These are phyloP conservation scores for Penicillium thymicola DNA, from an alignment of 2,329 filamentous ascomycete genomes.

Conservation along the genomic window DNA sequence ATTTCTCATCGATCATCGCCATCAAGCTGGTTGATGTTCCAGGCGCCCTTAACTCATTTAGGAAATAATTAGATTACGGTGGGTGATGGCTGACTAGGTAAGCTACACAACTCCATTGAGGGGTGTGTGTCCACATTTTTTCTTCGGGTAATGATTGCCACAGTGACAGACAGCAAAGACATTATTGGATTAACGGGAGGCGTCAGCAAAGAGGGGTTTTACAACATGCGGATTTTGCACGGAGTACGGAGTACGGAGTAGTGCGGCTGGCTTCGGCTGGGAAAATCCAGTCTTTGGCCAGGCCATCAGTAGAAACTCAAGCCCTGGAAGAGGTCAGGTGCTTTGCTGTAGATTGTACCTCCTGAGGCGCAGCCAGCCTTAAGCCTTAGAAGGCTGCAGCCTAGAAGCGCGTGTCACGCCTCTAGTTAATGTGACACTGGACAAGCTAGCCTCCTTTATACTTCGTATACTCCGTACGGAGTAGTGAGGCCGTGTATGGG, in stretches of 20 bases:
- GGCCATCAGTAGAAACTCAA: background rate
- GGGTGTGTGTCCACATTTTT: constrained; percentile 6
- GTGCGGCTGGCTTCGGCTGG: background rate
- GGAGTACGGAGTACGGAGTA: background rate
- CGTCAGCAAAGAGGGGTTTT: background rate
- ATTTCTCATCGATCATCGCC: constrained; percentile 11
- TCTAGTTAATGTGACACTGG: background rate
- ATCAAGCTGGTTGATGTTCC: constrained; percentile 4
- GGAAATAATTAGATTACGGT: background rate
- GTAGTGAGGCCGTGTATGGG: background rate
- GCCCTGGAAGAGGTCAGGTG: background rate
- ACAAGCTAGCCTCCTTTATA: background rate
- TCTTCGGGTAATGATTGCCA: constrained; percentile 10
- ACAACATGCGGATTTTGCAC: background rate
- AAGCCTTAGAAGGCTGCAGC: constrained; percentile 37
- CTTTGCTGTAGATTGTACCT: background rate
- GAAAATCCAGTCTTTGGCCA: background rate
- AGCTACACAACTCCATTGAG: background rate
- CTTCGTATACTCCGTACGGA: background rate
- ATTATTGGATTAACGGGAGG: background rate
- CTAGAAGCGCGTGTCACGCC: constrained; percentile 10
- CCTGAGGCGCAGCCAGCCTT: constrained; percentile 32
- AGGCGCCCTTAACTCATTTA: background rate
- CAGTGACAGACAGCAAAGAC: background rate
- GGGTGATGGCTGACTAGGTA: background rate